These are phyloP conservation scores for Colletotrichum sp. DNA, from an alignment of 2,329 filamentous ascomycete genomes.

Conservation along the genomic window DNA sequence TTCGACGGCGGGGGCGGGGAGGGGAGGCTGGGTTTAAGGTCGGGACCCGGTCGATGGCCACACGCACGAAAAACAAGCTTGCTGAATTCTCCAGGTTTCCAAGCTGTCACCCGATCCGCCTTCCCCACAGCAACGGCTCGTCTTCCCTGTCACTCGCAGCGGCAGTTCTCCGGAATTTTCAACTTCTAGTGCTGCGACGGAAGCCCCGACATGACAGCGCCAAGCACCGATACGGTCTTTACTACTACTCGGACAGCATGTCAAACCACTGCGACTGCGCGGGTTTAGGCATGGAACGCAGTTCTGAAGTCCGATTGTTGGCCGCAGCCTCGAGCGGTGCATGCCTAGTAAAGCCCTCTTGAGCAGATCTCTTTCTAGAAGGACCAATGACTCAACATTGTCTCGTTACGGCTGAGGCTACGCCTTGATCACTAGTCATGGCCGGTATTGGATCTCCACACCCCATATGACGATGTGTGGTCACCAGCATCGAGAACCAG, in stretches of 20 bases:
- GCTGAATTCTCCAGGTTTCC: conserved; percentile 13
- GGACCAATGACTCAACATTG: conserved; percentile 1
- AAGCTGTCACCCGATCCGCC: conserved; percentile 11
- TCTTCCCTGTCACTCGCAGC: neutral
- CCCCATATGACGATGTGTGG: neutral
- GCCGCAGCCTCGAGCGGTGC: neutral
- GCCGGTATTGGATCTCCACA: neutral
- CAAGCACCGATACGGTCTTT: neutral
- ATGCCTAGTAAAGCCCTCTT: neutral
- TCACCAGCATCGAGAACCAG: neutral
- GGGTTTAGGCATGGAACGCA: neutral
- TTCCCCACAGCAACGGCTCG: conserved; percentile 1
- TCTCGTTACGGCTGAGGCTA: neutral
- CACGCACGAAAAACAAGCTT: neutral
- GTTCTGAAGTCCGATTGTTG: neutral
- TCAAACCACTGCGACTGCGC: neutral
- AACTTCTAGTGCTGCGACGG: neutral
- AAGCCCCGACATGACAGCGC: neutral
- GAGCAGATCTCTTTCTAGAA: neutral
- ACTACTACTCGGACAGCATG: neutral
- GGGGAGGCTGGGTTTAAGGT: neutral
- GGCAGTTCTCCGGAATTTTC: neutral
- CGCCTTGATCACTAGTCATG: conserved; percentile 4
- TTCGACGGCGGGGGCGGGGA: conserved; percentile 4
- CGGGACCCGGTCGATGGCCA: neutral